These are phyloP conservation scores for Tricholoma terreum DNA, from an alignment of 768 basidiomycete genomes.

Conservation along the genomic window DNA sequence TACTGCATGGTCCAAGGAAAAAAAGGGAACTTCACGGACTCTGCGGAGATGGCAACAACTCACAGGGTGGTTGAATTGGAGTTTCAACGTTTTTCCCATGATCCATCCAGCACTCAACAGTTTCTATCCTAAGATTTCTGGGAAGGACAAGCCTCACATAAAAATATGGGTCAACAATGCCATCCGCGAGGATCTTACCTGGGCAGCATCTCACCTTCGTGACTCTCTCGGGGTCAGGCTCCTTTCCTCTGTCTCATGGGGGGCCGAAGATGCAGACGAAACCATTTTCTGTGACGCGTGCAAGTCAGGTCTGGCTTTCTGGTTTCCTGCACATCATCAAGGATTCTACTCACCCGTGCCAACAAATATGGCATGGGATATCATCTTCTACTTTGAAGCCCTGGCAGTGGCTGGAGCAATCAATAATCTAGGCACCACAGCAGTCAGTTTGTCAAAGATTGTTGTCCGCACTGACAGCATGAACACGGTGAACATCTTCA, in stretches of 20 bases:
- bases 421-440: constrained; percentile 12
- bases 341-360: constrained; percentile 13
- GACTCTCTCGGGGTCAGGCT: constrained; percentile 17
- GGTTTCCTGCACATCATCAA: constrained; percentile 3
- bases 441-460: not conserved
- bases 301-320: constrained; percentile 19
- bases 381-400: constrained; percentile 28
- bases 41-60: constrained; percentile 20
- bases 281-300: constrained; percentile 24
- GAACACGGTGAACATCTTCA: constrained; percentile 23
- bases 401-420: not conserved
- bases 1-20: not conserved
- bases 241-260: constrained; percentile 18
- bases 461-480: constrained; percentile 22
- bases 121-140: constrained; percentile 29
- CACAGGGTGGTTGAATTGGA: not conserved
- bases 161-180: constrained; percentile 23
- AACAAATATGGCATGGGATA: not conserved
- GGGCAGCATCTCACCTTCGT: constrained; percentile 25
- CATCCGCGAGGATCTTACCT: constrained; percentile 22
- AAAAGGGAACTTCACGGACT: not conserved
- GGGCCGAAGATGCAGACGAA: constrained; percentile 5
- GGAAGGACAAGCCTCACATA: constrained; percentile 11
- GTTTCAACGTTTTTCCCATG: no score
- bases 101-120: constrained; percentile 20